Base-by-base conservation (phyloP, 2,329 filamentous ascomycete genomes). In the Sarocladium strictum region DNA sequence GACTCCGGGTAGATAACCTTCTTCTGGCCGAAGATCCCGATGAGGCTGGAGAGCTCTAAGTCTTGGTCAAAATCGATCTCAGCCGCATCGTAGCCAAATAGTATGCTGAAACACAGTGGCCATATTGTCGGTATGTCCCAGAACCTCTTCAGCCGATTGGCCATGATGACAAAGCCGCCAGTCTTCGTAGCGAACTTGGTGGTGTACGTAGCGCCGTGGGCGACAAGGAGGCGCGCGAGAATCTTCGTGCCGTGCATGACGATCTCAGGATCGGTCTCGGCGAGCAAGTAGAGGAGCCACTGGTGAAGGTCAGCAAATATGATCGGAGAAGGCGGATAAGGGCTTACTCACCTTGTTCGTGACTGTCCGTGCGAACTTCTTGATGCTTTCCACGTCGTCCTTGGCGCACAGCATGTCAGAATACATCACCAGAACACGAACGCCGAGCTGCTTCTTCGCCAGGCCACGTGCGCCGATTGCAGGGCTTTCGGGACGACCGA, bases 211-310 rank as follows among this genome's bases (percentile, higher is more conserved):
- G 85, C 74, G 3, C 93, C 93, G 63, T 96, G 90, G 1, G 86
- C 78, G n/a, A 93, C 83, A 5, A 99, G 76, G 3, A 97, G 79
- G 35, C 91, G 84, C 23, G 90, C 86, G 23, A 99, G 74, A 53
- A 99, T 93, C 64, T 88, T 92, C 60, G 85, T 81, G 14, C 89
- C 90, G 53, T 91, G 80, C 14, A 91, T 78, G 11, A 97, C 87
- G 21, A 96, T 86, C 60, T 91, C 87, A 5, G 89, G 79, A 56
- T 97, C 89, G 58, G 89, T 84, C 66, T 97, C 92, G 7, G 90
- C 90, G 52, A 97, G 78, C 14, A 99, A 80, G 68, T 97, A 96
- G 14, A 99, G 74, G 14, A 96, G 80, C 92, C 92, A 97, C 86
- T 93, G 2, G 15, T 23, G 5, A 7, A 19, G 17, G 54, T 68